phyloP scores from a whole-genome alignment of 1,139 yeast species.

The Ogataea hybrid region DNA sequence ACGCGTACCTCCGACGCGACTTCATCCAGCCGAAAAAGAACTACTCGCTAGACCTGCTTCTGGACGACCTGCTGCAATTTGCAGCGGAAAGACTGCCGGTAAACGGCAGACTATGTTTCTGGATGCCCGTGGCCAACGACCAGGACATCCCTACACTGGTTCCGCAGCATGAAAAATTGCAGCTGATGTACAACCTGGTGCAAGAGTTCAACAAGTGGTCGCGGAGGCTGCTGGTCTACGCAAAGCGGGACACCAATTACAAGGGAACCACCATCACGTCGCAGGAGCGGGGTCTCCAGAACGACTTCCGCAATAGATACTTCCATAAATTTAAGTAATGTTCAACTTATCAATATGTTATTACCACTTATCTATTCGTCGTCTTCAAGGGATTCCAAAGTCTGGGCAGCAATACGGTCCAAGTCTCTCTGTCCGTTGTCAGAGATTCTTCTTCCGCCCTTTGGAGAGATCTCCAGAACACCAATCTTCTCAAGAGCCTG shows the following conservation, averaged over 20 bases:
- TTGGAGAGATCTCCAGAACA: constrained; percentile 92
- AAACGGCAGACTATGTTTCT: constrained; percentile 81
- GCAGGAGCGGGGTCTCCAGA: constrained; percentile 40
- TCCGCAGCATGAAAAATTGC: constrained; percentile 75
- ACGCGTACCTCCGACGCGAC: constrained; percentile 75
- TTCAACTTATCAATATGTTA: constrained; percentile 11
- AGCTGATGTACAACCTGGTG: constrained; percentile 69
- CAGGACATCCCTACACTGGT: constrained; percentile 66
- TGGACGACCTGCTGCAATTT: constrained; percentile 74
- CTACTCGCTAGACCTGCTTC: constrained; percentile 69
- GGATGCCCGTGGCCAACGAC: constrained; percentile 99
- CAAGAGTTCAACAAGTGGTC: constrained; percentile 95
- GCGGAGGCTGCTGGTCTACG: constrained; percentile 77
- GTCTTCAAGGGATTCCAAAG: constrained; percentile 80
- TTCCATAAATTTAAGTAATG: constrained; percentile 54
- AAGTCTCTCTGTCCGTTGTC: constrained; percentile 99
- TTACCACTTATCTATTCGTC: constrained; percentile 39
- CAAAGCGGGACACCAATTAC: constrained; percentile 57
- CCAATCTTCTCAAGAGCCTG: constrained; percentile 99
- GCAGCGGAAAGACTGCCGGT: constrained; percentile 69
- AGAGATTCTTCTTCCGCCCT: constrained; percentile 99
- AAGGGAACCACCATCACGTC: constrained; percentile 54
- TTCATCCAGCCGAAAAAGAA: constrained; percentile 94
- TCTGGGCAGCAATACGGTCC: constrained; percentile 99
- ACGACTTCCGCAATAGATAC: constrained; percentile 77